phyloP scores from a whole-genome alignment of 192 early-diverging fungal species.

The Kickxella alabastrina region DNA sequence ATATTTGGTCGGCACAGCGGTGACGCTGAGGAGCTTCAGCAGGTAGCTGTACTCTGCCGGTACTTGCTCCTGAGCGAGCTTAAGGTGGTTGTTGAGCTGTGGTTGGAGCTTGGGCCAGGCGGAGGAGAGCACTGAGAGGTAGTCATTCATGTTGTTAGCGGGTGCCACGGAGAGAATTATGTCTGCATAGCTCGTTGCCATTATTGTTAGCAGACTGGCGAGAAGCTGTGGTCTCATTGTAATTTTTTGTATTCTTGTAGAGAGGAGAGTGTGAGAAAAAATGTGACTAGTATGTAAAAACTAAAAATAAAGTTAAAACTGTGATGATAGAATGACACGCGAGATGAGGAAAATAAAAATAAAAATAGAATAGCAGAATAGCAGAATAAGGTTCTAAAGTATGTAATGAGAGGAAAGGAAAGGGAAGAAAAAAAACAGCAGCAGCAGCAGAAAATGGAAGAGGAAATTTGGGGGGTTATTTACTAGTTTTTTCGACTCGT shows the following conservation, averaged over 20 bases:
- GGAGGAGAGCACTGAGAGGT: constrained; percentile 28
- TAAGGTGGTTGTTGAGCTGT: constrained; percentile 18
- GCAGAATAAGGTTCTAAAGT: background rate
- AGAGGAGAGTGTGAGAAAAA: background rate
- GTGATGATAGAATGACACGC: background rate
- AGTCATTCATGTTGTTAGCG: constrained; percentile 17
- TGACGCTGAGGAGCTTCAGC: constrained; percentile 20
- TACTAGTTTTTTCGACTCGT: no score
- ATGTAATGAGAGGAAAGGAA: background rate
- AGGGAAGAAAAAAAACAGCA: background rate
- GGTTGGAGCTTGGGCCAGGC: constrained; percentile 39
- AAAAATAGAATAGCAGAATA: no score
- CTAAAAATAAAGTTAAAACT: background rate
- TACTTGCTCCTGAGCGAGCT: constrained; percentile 19
- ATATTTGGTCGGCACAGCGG: constrained; percentile 20
- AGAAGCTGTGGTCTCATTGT: constrained; percentile 5
- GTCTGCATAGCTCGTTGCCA: constrained; percentile 14
- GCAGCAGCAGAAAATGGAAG: no score
- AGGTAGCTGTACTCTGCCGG: constrained; percentile 40
- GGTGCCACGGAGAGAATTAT: constrained; percentile 37
- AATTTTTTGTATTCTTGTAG: background rate
- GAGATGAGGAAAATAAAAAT: background rate
- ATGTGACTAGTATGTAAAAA: background rate
- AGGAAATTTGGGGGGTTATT: no score
- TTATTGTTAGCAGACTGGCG: background rate